Conservation (phyloP, 441 rosid species). For the Eutrema salsugineum region DNA sequence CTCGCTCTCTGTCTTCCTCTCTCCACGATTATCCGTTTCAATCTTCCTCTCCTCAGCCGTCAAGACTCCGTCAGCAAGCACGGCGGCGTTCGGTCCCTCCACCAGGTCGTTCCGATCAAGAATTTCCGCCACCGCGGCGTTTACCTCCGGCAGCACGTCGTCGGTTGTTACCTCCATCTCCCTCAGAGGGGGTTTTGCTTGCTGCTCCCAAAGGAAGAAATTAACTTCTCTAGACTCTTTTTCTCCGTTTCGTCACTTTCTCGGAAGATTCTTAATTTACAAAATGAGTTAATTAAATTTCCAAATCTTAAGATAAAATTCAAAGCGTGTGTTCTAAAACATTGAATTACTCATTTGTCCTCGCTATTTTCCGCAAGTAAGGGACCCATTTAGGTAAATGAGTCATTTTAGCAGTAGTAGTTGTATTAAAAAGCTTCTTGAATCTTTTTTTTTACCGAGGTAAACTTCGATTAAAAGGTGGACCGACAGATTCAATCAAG, state of each 20-base stretch:
- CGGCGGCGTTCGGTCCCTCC: slow-evolving; percentile 3
- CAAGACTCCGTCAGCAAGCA: slow-evolving; percentile 13
- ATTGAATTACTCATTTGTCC: slow-evolving; percentile 4
- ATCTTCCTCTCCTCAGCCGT: slow-evolving; percentile 1
- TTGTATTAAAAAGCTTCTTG: background rate
- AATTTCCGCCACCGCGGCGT: background rate
- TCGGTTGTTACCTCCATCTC: slow-evolving; percentile 17
- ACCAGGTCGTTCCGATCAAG: background rate
- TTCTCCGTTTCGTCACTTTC: slow-evolving; percentile 15
- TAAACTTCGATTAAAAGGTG: background rate
- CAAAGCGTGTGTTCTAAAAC: background rate
- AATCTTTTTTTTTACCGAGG: background rate
- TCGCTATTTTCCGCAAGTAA: background rate
- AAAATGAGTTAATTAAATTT: background rate
- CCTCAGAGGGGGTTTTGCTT: background rate
- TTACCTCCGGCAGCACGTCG: slow-evolving; percentile 2
- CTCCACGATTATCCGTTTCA: slow-evolving; percentile 18
- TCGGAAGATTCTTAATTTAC: slow-evolving; percentile 4
- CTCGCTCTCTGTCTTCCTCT: slow-evolving; percentile 27
- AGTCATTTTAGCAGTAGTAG: background rate
- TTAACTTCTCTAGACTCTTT: background rate
- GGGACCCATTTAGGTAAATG: background rate
- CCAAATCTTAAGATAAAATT: background rate
- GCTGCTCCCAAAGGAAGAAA: background rate
- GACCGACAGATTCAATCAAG: background rate